Evolutionary conservation across 805 yeast species (phyloP).

Genomic region (Groenewaldozyma tartarivorans): DNA sequence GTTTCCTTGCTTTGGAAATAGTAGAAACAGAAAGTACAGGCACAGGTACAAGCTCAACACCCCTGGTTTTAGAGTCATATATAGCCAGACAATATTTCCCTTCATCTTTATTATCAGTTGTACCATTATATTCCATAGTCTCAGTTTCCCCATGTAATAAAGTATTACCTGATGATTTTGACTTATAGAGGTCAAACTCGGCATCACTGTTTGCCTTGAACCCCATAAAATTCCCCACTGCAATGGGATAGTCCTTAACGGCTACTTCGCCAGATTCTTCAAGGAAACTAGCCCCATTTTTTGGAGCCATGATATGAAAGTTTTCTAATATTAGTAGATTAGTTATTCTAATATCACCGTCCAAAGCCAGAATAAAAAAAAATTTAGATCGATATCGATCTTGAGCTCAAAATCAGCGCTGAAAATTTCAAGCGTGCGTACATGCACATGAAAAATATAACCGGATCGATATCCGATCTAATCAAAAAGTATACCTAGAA

Average conservation of each 20-base stretch:
- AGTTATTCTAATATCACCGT: no score
- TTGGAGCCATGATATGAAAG: no score
- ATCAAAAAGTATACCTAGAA: no score
- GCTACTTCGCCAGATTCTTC: no score
- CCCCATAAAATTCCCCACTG: conserved; percentile 78
- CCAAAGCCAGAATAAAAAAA: no score
- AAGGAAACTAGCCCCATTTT: no score
- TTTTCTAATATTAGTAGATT: no score
- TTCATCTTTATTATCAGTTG: conserved; percentile 23
- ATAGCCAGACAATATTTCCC: conserved; percentile 58
- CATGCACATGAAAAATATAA: no score
- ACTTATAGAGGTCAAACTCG: conserved; percentile 52
- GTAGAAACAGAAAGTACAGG: conserved; percentile 58
- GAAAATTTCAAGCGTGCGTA: no score
- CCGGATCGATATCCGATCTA: no score
- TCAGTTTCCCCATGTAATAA: conserved; percentile 72
- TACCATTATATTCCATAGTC: conserved; percentile 64
- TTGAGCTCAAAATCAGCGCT: no score
- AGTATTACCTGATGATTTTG: conserved; percentile 31
- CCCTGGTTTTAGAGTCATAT: conserved; percentile 57
- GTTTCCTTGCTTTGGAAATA: conserved; percentile 50
- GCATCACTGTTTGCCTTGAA: conserved; percentile 50
- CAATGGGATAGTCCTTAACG: conserved; percentile 14
- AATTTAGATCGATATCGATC: no score
- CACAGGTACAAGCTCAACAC: conserved; percentile 54